Evolutionary conservation across 805 yeast species (phyloP).

Genomic region (Henningerozyma blattae): DNA sequence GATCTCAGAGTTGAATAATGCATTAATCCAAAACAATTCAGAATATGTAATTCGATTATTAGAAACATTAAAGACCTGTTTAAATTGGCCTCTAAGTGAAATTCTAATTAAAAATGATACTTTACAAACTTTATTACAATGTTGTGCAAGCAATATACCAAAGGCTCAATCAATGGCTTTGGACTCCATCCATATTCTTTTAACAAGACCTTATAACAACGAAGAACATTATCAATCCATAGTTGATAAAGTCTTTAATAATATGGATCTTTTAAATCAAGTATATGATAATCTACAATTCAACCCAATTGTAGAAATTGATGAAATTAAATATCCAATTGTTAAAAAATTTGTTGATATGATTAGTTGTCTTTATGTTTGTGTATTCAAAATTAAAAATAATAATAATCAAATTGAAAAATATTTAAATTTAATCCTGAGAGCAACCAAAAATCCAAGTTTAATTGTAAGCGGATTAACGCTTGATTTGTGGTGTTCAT

Average conservation of each 20-base stretch:
- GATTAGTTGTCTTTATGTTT: slow-evolving; percentile 35
- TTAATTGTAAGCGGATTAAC: slow-evolving; percentile 85
- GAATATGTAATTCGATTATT: slow-evolving; percentile 55
- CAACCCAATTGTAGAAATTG: slow-evolving; percentile 52
- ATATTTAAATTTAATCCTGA: slow-evolving; percentile 63
- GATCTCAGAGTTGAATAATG: slow-evolving; percentile 41
- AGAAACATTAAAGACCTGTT: slow-evolving; percentile 76
- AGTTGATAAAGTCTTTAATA: slow-evolving; percentile 72
- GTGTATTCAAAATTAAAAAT: slow-evolving; percentile 46
- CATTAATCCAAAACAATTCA: slow-evolving; percentile 28
- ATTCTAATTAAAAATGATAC: slow-evolving; percentile 58
- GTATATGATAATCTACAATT: slow-evolving; percentile 46
- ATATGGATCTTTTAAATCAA: slow-evolving; percentile 53
- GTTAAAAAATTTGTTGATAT: slow-evolving; percentile 86
- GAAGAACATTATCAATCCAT: slow-evolving; percentile 64
- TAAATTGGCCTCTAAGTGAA: slow-evolving; percentile 82
- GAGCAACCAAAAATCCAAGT: slow-evolving; percentile 75
- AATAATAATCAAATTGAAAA: slow-evolving; percentile 44
- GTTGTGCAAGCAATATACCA: slow-evolving; percentile 47
- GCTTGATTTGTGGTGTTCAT: slow-evolving; percentile 87
- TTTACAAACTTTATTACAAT: slow-evolving; percentile 46
- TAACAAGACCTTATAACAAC: slow-evolving; percentile 62
- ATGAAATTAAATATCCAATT: slow-evolving; percentile 69
- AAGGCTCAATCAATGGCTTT: slow-evolving; percentile 71
- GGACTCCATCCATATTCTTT: slow-evolving; percentile 81